Conservation (phyloP, 345 rosid genomes). For the Trapa bicornis region DNA sequence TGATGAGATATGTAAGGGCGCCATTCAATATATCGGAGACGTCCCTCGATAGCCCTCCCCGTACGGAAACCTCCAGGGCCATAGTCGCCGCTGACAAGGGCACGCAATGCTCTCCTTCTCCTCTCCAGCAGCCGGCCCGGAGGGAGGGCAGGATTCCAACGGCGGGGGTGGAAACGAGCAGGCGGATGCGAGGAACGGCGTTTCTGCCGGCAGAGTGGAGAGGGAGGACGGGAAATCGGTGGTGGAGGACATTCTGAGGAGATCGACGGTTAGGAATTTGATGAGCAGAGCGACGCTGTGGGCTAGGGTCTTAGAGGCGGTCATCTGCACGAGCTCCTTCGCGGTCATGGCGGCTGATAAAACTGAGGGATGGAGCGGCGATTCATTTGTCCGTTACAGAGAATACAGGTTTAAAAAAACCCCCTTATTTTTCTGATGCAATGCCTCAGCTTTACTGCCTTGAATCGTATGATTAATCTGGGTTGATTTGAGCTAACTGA, state of each 20-base stretch:
- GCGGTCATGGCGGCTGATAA: conserved; percentile 93
- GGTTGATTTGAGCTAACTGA: too few species aligned
- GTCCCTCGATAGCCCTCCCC: conserved; percentile 14
- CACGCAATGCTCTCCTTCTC: conserved; percentile 6
- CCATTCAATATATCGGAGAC: not conserved
- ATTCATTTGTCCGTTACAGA: conserved; percentile 81
- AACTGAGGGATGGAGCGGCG: conserved; percentile 98
- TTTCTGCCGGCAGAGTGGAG: conserved; percentile 11
- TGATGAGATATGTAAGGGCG: too few species aligned
- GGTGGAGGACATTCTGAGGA: conserved; percentile 18
- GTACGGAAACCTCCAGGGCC: conserved; percentile 34
- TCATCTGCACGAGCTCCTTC: conserved; percentile 78
- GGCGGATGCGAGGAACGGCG: conserved; percentile 21
- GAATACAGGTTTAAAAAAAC: conserved; percentile 55
- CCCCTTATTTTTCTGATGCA: not conserved
- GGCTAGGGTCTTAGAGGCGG: conserved; percentile 50
- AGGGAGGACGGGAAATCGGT: conserved; percentile 11
- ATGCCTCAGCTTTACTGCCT: not conserved
- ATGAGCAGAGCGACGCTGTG: conserved; percentile 39
- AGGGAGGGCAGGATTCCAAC: not conserved
- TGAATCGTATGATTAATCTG: too few species aligned
- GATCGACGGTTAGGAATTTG: conserved; percentile 26
- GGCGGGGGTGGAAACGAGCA: conserved; percentile 5
- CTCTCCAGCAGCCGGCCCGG: not conserved
- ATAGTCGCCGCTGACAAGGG: conserved; percentile 33